phyloP scores from a whole-genome alignment of 495 filamentous ascomycete species.

The Penicillium desertorum region DNA sequence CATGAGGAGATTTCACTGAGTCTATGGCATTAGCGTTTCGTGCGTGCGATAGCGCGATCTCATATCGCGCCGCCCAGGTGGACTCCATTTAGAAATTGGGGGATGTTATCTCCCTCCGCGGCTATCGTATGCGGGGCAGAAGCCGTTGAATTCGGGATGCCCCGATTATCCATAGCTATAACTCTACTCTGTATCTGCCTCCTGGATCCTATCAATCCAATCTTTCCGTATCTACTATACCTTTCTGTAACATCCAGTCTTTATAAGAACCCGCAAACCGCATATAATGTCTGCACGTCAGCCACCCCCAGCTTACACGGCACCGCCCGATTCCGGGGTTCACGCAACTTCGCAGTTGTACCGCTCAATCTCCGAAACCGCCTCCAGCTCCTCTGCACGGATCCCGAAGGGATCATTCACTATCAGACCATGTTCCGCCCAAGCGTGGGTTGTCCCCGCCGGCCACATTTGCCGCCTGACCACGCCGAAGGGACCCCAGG shows the following conservation, averaged over 20 bases:
- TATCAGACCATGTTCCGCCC: conserved; percentile 54
- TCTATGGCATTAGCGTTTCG: background rate
- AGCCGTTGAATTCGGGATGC: background rate
- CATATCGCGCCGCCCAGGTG: background rate
- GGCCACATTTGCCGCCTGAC: conserved; percentile 68
- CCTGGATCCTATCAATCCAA: no score
- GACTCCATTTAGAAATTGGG: background rate
- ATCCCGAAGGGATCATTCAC: conserved; percentile 38
- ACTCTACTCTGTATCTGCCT: background rate
- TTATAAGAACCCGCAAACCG: background rate
- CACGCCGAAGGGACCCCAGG: conserved; percentile 72
- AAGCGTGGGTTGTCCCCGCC: conserved; percentile 61
- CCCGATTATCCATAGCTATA: background rate
- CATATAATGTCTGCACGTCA: conserved; percentile 35
- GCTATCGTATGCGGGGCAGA: conserved; percentile 1
- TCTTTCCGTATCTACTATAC: background rate
- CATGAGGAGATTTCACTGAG: background rate
- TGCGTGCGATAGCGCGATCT: background rate
- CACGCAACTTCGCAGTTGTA: conserved; percentile 42
- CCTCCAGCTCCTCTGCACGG: conserved; percentile 34
- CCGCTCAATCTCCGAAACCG: conserved; percentile 41
- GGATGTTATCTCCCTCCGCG: conserved; percentile 3
- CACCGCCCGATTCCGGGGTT: conserved; percentile 37
- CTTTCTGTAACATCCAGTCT: background rate
- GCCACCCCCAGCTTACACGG: conserved; percentile 45